A percentile compares a stretch with the other conserved stretches of the same genome.
Evolutionary conservation across 192 early-diverging fungal species (phyloP).

Genomic region (Coemansia sp.): DNA sequence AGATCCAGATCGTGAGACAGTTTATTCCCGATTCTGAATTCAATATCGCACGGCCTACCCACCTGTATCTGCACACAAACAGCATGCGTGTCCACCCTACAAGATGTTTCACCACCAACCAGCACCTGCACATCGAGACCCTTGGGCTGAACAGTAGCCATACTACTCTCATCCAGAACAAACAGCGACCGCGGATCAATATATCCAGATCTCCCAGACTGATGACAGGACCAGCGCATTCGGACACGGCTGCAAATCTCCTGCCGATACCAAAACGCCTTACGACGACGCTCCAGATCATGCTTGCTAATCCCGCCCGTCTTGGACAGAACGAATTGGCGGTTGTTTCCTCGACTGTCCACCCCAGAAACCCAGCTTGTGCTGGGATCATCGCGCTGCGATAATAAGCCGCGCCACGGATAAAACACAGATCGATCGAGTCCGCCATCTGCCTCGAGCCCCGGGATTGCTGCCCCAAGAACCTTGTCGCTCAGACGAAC

Average conservation of each 20-base stretch:
- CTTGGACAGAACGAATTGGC: constrained; percentile 41
- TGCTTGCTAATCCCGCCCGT: constrained; percentile 5
- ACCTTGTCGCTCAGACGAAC: constrained; percentile 4
- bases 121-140: constrained; percentile 6
- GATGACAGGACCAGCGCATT: constrained; percentile 21
- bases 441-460: constrained; percentile 35
- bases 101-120: constrained; percentile 3
- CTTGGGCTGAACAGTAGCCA: constrained; percentile 11
- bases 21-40: constrained; percentile 13
- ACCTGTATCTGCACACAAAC: constrained; percentile 8
- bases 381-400: background rate
- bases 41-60: background rate
- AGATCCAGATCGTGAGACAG: constrained; percentile 4
- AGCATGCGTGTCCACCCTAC: constrained; percentile 6
- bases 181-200: constrained; percentile 29
- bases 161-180: background rate
- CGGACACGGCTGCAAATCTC: constrained; percentile 31
- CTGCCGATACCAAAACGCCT: constrained; percentile 23
- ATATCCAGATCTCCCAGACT: constrained; percentile 21
- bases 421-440: constrained; percentile 27
- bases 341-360: background rate
- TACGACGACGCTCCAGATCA: constrained; percentile 10
- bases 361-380: constrained; percentile 15
- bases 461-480: constrained; percentile 20
- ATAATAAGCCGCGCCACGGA: constrained; percentile 26